Evolutionary conservation across 2,329 filamentous ascomycete genomes (phyloP).

Genomic region (Mycosphaerelloides madeirae): DNA sequence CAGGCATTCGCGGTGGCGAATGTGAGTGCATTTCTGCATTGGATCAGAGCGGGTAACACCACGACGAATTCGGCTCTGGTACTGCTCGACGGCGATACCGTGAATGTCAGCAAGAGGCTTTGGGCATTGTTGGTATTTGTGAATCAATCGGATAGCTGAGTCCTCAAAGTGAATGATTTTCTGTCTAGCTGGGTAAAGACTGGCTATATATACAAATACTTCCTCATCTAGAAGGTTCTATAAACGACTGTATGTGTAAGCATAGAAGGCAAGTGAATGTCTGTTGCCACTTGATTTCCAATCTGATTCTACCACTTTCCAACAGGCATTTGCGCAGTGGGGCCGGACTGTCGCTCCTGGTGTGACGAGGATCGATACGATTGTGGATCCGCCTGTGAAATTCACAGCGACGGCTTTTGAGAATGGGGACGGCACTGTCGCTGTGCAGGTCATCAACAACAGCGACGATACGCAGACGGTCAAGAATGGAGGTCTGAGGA

Average conservation of each 20-base stretch:
- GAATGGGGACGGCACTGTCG: constrained; percentile 32
- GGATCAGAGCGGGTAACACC: not conserved
- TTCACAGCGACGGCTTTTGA: constrained; percentile 32
- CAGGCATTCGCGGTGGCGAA: not conserved
- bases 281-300: no score
- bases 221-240: no score
- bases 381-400: constrained; percentile 25
- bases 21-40: not conserved
- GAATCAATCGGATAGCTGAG: no score
- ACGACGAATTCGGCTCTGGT: not conserved
- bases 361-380: constrained; percentile 34
- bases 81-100: constrained; percentile 29
- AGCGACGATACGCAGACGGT: constrained; percentile 8
- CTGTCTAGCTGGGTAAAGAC: no score
- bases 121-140: no score
- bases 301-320: no score
- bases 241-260: no score
- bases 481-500: not conserved
- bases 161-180: no score
- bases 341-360: constrained; percentile 37
- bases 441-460: constrained; percentile 37
- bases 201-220: no score
- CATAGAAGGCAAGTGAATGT: no score
- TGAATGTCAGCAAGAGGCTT: constrained; percentile 32
- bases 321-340: constrained; percentile 39